Conservation (phyloP, 2,329 filamentous ascomycete species). For the Cladophialophora yegresii region DNA sequence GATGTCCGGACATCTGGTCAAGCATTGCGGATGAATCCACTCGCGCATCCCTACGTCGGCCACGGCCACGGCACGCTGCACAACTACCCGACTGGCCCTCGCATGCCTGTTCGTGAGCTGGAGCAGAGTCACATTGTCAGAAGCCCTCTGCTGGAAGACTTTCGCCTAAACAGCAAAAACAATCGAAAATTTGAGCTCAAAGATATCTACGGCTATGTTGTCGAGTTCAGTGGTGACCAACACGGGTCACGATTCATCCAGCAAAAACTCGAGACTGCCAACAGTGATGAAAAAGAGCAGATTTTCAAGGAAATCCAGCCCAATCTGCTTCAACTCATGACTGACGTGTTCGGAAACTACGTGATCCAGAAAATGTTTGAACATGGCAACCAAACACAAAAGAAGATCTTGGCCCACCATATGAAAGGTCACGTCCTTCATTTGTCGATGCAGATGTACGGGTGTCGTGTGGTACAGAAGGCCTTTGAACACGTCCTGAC, state of each 20-base stretch:
- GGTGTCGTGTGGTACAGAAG: conserved; percentile 94
- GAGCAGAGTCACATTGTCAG: conserved; percentile 44
- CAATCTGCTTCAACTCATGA: conserved; percentile 87
- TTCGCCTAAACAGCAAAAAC: conserved; percentile 71
- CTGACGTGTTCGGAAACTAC: conserved; percentile 96
- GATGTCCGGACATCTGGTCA: conserved; percentile 41
- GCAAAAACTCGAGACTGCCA: conserved; percentile 84
- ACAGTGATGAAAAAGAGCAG: conserved; percentile 91
- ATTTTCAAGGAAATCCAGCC: conserved; percentile 84
- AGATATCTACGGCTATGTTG: conserved; percentile 83
- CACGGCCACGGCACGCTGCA: conserved; percentile 31
- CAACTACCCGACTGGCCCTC: conserved; percentile 15
- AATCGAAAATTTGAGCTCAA: conserved; percentile 79
- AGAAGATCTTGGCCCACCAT: conserved; percentile 77
- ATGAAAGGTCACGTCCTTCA: conserved; percentile 84
- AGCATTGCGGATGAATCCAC: conserved; percentile 40
- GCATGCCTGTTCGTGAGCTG: conserved; percentile 19
- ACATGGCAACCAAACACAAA: conserved; percentile 90
- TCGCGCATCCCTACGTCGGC: conserved; percentile 45
- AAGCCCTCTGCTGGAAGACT: conserved; percentile 76
- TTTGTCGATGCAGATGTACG: conserved; percentile 85
- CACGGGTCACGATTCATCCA: conserved; percentile 96
- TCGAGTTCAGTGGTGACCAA: conserved; percentile 95
- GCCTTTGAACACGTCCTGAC: conserved; percentile 86
- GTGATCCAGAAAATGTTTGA: conserved; percentile 98